phyloP scores from a whole-genome alignment of 352 stramenopile species.

The Pythium plurisporium region DNA sequence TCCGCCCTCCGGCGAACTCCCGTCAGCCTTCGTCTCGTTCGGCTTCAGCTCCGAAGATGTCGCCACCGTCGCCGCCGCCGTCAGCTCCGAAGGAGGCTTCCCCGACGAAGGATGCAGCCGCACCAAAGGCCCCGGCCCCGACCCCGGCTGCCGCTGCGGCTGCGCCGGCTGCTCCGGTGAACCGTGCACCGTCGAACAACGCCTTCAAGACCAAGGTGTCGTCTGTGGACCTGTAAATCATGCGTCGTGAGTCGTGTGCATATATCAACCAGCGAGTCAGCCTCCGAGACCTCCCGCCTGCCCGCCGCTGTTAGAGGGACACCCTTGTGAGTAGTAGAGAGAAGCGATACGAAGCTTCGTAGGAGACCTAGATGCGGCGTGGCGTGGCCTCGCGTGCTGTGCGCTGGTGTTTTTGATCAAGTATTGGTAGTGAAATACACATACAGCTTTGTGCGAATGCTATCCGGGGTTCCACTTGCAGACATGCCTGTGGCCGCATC shows the following conservation, averaged over 20 bases:
- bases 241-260: conserved; percentile 8
- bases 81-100: background rate
- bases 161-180: conserved; percentile 10
- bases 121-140: too few relatives aligned
- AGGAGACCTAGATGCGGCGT: background rate
- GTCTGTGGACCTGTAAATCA: conserved; percentile 20
- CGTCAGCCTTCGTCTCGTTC: conserved; percentile 14
- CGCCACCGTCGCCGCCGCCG: conserved; percentile 2
- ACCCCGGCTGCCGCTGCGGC: background rate
- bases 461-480: too few relatives aligned
- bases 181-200: conserved; percentile 18
- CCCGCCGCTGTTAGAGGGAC: background rate
- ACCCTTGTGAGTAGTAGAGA: background rate
- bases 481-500: too few relatives aligned
- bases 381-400: background rate
- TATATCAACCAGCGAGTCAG: conserved; percentile 6
- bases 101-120: too few relatives aligned
- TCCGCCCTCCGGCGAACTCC: conserved; percentile 12
- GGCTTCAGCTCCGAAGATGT: background rate
- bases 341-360: background rate
- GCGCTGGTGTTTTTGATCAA: conserved; percentile 14
- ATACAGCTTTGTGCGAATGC: background rate
- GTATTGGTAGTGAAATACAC: conserved; percentile 16
- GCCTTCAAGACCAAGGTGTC: conserved; percentile 19
- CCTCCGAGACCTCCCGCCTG: background rate